Percentiles rank a stretch among this genome's conserved stretches.
phyloP scores from a whole-genome alignment of 2,329 filamentous ascomycete species.

The Hypoxylon sp. region DNA sequence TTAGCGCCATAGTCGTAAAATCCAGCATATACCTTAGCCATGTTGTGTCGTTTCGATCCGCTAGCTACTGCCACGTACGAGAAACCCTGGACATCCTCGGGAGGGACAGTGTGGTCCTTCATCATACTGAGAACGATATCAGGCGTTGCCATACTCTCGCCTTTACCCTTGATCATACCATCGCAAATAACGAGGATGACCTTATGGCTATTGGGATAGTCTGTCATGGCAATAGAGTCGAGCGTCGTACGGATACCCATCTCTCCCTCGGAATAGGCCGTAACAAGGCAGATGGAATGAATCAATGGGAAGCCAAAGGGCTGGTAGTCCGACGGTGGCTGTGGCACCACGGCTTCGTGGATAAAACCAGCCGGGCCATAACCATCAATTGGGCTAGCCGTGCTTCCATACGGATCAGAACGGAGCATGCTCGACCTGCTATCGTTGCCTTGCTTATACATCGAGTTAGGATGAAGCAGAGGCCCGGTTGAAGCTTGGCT shows the following conservation, averaged over 20 bases:
- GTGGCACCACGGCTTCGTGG: slow-evolving; percentile 93
- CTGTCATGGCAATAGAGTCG: slow-evolving; percentile 95
- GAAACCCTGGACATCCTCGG: slow-evolving; percentile 86
- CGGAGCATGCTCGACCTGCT: slow-evolving; percentile 75
- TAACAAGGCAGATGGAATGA: slow-evolving; percentile 93
- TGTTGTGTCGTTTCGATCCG: slow-evolving; percentile 97
- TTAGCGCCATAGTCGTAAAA: slow-evolving; percentile 96
- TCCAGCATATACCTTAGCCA: slow-evolving; percentile 97
- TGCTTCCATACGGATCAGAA: slow-evolving; percentile 66
- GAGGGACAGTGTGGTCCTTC: slow-evolving; percentile 85
- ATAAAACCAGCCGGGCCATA: slow-evolving; percentile 93
- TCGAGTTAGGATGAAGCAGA: slow-evolving; percentile 75
- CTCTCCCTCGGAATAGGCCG: slow-evolving; percentile 95
- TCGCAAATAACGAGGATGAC: slow-evolving; percentile 96
- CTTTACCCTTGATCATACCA: slow-evolving; percentile 95
- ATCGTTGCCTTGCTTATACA: slow-evolving; percentile 77
- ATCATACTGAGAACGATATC: slow-evolving; percentile 94
- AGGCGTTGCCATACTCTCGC: slow-evolving; percentile 86
- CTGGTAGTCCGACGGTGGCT: slow-evolving; percentile 96
- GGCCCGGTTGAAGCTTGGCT: slow-evolving; percentile 84
- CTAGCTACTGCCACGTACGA: slow-evolving; percentile 97
- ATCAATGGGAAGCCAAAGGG: slow-evolving; percentile 96
- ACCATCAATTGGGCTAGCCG: slow-evolving; percentile 71
- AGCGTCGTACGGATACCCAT: slow-evolving; percentile 93
- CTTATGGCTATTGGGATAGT: slow-evolving; percentile 99